Conservation (phyloP, 441 rosid genomes). For the Euphorbia celastroides region DNA sequence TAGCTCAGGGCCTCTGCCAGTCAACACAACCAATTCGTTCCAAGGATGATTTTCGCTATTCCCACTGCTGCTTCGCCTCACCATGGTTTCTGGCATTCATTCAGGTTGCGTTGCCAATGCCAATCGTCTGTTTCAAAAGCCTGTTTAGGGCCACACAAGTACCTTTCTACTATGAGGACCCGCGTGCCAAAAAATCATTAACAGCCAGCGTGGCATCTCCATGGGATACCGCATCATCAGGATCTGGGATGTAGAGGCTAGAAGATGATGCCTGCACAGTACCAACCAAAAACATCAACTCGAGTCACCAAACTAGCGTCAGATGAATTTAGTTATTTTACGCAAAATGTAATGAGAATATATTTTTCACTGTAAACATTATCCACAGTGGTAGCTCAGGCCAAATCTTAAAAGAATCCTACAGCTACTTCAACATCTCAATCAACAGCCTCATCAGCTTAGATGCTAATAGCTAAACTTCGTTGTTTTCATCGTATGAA, state of each 20-base stretch:
- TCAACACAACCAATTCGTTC: constrained; percentile 13
- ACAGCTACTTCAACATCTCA: too few relatives aligned
- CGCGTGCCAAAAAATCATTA: constrained; percentile 74
- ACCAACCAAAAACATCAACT: not conserved
- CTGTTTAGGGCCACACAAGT: not conserved
- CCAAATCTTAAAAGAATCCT: too few relatives aligned
- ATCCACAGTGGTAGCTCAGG: too few relatives aligned
- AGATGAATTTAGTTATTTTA: too few relatives aligned
- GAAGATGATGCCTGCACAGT: constrained; percentile 70
- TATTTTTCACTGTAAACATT: too few relatives aligned
- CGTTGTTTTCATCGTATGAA: too few relatives aligned
- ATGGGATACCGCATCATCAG: constrained; percentile 94
- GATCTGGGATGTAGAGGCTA: constrained; percentile 83
- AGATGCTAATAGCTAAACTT: too few relatives aligned
- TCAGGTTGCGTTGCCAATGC: not conserved
- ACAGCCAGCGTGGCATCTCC: constrained; percentile 92
- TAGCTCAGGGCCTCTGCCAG: constrained; percentile 11
- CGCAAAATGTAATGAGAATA: too few relatives aligned
- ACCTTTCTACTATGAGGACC: constrained; percentile 31
- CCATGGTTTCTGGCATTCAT: constrained; percentile 21
- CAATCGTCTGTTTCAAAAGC: too few relatives aligned
- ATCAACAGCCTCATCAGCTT: too few relatives aligned
- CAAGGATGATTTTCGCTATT: constrained; percentile 4
- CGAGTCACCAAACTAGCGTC: not conserved
- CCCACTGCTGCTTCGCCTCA: constrained; percentile 19